Evolutionary conservation across 768 basidiomycete genomes (phyloP), one percentile per base, ranked within the genome.

Genomic region (Pleurotus ostreatus): DNA sequence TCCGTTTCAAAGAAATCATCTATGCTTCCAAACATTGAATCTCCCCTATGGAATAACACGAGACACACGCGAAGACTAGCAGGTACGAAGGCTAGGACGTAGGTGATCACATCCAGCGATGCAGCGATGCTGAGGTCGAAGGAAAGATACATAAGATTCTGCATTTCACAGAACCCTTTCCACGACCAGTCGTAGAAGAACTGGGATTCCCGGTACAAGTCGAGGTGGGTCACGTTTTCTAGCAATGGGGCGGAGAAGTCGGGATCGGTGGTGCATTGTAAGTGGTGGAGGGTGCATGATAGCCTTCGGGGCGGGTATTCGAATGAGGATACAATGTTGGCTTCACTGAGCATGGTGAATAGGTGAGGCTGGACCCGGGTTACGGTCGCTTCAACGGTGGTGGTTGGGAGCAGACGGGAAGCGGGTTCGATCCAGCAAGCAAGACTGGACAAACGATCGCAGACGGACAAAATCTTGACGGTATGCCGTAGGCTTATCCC

Each of bases 201-300:
- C 22, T 60, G 55, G 1, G 59, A 57, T 39, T 56, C 56, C 23
- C 57, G 59, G 52, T 60, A 60, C 4, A 60, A 55, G 43, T 60
- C 59, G 11, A 60, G 52, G 23, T 60, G 59, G 6, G 59, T 60
- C 15, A 60, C 56, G 9, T 57, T 44, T 30, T 30, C 26, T 30
- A 60, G 47, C 12, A 57, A 34, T 46, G 59, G 46, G 13, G 54
- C 54, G 15, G 56, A 55, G 30, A 60, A 60, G 30, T 60, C 59
- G n/a, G 56, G 59, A 48, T 60, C 59, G 13, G 60, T 55, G 12
- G 57, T 48, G 9, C 60, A 57, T 34, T 34, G 30, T 34, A 43
- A 46, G 57, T 2, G 56, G 46, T 41, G 34, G 23, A 3, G 57
- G 41, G n/a, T 57, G 43, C 11, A 23, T 61, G 41, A 58, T 41